Evolutionary conservation across 2,329 filamentous ascomycete species (phyloP).

Genomic region (Spiromastix sp.): DNA sequence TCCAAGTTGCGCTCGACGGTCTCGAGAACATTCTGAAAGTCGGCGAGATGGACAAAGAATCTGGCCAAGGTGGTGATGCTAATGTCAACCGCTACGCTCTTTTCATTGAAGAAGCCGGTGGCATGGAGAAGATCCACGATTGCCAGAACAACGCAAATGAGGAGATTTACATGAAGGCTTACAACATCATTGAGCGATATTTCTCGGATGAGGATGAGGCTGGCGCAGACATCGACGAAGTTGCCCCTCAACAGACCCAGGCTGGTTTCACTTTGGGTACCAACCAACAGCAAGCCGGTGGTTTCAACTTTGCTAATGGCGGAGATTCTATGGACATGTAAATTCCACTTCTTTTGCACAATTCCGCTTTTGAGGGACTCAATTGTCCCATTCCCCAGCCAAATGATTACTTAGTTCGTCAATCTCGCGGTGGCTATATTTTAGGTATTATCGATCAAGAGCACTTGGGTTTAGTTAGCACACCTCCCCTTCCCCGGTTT

Average conservation of each 20-base stretch:
- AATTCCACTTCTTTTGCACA: conserved; percentile 15
- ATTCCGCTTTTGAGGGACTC: too few species aligned
- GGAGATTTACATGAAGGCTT: conserved; percentile 99
- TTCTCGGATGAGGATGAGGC: conserved; percentile 95
- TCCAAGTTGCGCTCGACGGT: conserved; percentile 93
- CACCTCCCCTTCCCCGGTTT: conserved; percentile 3
- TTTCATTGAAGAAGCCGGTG: conserved; percentile 96
- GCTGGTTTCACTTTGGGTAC: conserved; percentile 60
- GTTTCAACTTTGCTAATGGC: conserved; percentile 85
- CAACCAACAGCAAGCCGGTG: conserved; percentile 57
- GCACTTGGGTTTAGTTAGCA: not conserved
- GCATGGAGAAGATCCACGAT: conserved; percentile 99
- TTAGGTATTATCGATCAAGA: too few species aligned
- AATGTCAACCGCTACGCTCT: conserved; percentile 89
- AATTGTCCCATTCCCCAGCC: not conserved
- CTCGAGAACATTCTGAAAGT: conserved; percentile 99
- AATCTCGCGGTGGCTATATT: not conserved
- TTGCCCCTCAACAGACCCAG: conserved; percentile 60
- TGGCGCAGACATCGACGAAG: conserved; percentile 66
- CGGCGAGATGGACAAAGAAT: conserved; percentile 95
- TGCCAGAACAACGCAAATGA: conserved; percentile 99
- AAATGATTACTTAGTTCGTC: not conserved
- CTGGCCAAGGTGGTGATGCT: conserved; percentile 41
- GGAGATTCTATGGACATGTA: conserved; percentile 68
- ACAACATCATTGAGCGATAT: conserved; percentile 99